Base-by-base conservation (phyloP, 2,329 filamentous ascomycete species). In the Orbilia oligospora region DNA sequence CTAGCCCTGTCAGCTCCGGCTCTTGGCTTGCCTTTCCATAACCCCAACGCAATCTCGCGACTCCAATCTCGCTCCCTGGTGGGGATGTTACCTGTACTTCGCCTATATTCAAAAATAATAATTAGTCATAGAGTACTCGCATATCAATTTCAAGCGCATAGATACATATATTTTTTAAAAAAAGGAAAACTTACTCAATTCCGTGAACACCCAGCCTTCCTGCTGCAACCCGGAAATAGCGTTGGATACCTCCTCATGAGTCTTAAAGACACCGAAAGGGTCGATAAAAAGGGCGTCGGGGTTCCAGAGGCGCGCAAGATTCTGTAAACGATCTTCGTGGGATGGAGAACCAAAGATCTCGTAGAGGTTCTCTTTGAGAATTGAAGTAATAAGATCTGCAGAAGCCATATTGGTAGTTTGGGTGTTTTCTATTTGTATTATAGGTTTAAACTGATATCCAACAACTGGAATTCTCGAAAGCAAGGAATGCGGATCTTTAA, bases 221-320 rank as follows among this genome's bases (percentile, higher is more conserved):
- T 56, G 44, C 16, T 69, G 65, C 5, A 76, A 24, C 20, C 46
- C 44, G 1, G 20, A n/a, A n/a, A 76, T 44, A 14, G 27, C 33
- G 14, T 55, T 24, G 2, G 71, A 76, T 14, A 70, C 44, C 0
- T 56, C 65, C 22, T 76, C 41, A n/a, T 76, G 71, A 3, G 55
- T 70, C n/a, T 41, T 56, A 33, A 24, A 33, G 16, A 41, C 14
- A 10, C 33, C 33, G 0, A 30, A 1, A 27, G 71, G 65, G 14
- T 76, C 71, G 36, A 76, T 70, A 22, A 76, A 76, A 8, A 76
- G 4, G 14, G 46, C 71, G 12, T 76, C 49, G 10, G 65, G 55
- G 24, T 44, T 66, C 71, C 71, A 76, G 14, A 76, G 71, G 14
- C 48, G 53, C 14, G 55, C 55, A 16, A 76, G 55, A 20, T 70